Conservation (phyloP, 2,329 filamentous ascomycete species). For the Arthroderma sp. region DNA sequence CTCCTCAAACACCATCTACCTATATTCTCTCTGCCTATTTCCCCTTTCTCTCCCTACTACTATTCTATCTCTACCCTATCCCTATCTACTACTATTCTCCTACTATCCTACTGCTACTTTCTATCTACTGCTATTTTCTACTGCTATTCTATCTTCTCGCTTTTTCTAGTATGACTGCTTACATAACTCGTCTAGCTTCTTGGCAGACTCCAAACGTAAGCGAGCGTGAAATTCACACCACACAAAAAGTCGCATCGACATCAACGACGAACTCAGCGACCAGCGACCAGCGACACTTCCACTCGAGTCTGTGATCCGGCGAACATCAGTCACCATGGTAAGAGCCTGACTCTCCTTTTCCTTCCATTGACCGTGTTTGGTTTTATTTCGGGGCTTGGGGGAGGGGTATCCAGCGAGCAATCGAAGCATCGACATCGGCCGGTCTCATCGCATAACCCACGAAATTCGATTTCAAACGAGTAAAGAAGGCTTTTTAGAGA, state of each 20-base stretch:
- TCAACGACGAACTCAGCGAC: slow-evolving; percentile 28
- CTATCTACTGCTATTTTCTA: too few relatives aligned
- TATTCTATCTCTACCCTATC: too few relatives aligned
- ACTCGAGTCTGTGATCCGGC: slow-evolving; percentile 28
- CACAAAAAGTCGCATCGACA: slow-evolving; percentile 16
- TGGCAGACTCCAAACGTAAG: slow-evolving; percentile 5
- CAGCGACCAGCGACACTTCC: slow-evolving; percentile 14
- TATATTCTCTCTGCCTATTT: too few relatives aligned
- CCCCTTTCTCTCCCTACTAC: too few relatives aligned
- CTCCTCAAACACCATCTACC: too few relatives aligned
- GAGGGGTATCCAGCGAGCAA: slow-evolving; percentile 9
- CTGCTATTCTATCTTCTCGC: too few relatives aligned
- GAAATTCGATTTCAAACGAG: neutral
- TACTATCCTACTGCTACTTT: too few relatives aligned
- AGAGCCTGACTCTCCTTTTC: slow-evolving; percentile 18
- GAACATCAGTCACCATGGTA: slow-evolving; percentile 39
- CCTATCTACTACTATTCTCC: too few relatives aligned
- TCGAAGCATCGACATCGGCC: neutral
- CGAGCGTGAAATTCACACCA: slow-evolving; percentile 5
- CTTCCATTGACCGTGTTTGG: slow-evolving; percentile 10
- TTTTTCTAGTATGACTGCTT: slow-evolving; percentile 14
- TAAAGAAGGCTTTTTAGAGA: neutral
- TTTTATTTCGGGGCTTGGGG: slow-evolving; percentile 14
- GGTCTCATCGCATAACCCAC: neutral
- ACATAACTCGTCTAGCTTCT: slow-evolving; percentile 21